Percentiles rank a stretch among this genome's conserved stretches.
These are phyloP conservation scores for Triadica sebifera DNA, from an alignment of 345 rosid genomes.

Conservation along the genomic window DNA sequence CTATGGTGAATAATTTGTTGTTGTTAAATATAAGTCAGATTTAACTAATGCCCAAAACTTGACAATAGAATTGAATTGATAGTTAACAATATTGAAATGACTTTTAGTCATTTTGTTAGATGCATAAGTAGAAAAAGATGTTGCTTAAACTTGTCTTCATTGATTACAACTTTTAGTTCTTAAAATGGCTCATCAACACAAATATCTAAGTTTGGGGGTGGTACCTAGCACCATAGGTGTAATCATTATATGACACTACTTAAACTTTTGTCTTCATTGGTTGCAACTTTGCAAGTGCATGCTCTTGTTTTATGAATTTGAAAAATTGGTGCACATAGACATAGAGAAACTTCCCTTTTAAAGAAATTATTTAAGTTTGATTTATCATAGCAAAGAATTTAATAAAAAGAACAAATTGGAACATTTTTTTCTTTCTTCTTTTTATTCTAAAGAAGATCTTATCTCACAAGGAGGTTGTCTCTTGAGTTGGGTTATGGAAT, in stretches of 20 bases:
- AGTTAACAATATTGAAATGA: background rate
- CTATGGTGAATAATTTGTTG: conserved; percentile 40
- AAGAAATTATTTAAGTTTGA: background rate
- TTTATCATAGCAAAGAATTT: background rate
- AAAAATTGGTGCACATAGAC: background rate
- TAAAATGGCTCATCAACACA: conserved; percentile 56
- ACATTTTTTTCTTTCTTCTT: background rate
- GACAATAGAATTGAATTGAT: background rate
- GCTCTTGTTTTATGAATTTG: background rate
- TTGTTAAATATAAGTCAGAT: conserved; percentile 9
- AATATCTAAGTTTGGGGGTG: conserved; percentile 51
- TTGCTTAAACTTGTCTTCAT: too few relatives aligned
- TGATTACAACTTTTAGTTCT: too few relatives aligned
- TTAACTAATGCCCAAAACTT: background rate
- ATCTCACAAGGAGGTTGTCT: background rate
- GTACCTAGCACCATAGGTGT: background rate
- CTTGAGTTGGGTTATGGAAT: background rate
- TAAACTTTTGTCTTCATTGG: background rate
- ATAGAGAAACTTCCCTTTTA: background rate
- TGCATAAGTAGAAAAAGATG: background rate
- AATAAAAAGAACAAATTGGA: background rate
- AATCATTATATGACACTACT: background rate
- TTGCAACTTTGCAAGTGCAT: background rate
- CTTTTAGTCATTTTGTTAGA: background rate
- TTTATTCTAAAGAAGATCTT: too few relatives aligned